Base-by-base conservation (phyloP, 805 yeast species). In the Pichia deserticola region DNA sequence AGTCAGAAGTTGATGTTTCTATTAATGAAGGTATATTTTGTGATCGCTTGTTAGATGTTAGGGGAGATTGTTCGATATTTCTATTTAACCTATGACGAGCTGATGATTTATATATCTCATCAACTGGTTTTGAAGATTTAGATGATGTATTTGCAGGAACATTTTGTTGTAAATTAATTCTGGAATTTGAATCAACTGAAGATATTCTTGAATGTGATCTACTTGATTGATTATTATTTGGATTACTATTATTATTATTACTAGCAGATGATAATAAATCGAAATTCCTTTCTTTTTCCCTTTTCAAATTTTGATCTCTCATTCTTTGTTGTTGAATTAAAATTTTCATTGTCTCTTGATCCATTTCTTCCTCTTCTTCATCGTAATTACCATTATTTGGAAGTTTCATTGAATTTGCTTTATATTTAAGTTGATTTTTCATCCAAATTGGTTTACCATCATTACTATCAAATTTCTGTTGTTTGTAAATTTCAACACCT, bases 371-470 rank as follows among this genome's bases (percentile, higher is more conserved):
- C 6, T 41, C 37, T 13, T 73, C 78, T 12, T 73, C 70, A 46
- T 74, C 79, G 33, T 76, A 20, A 20, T 20, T 20, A 20, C 20
- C 74, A 25, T 69, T 72, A 38, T 58, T 66, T 11, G 64, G 67
- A 8, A 61, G 36, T 34, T 33, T 47, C 39, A 58, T 60, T 9
- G 69, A 71, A 4, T 73, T 71, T 15, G 68, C 67, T 49, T 72
- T 76, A 56, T 82, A 74, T 56, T 59, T 68, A 12, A 66, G 70
- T 57, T 78, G 82, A 52, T 78, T 75, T 50, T 69, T 74, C 89
- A 87, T 82, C 95, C 95, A 87, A 1, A 82, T 79, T 0, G 95
- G 95, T 54, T 69, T 60, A 44, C 65, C 63, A 39, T 64, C 62
- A 25, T 60, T 60, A 11, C 60, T 60, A 40, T 61, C 57, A 49